Evolutionary conservation across 768 basidiomycete genomes (phyloP).

Genomic region (Pulveroboletus sp.): DNA sequence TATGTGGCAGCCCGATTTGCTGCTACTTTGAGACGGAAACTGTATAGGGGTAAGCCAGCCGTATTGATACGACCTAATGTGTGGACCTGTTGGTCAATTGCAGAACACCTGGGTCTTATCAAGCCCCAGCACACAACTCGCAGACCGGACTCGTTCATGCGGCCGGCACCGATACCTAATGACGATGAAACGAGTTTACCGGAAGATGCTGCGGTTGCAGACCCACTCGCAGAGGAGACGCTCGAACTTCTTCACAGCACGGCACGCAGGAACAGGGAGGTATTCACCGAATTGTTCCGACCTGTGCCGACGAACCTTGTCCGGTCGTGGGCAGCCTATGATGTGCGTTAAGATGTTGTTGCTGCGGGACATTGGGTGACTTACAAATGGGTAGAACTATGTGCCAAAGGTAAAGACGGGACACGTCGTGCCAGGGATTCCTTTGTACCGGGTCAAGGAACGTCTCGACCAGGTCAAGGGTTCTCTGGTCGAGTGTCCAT

Average conservation of each 20-base stretch:
- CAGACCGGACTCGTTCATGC: slow-evolving; percentile 59
- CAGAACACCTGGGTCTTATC: slow-evolving; percentile 87
- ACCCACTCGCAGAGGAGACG: slow-evolving; percentile 67
- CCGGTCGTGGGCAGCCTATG: slow-evolving; percentile 72
- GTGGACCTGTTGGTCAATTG: slow-evolving; percentile 6
- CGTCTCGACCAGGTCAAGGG: slow-evolving; percentile 67
- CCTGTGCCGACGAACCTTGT: slow-evolving; percentile 85
- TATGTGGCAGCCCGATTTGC: slow-evolving; percentile 79
- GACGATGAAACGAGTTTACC: slow-evolving; percentile 54
- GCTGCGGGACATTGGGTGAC: slow-evolving; percentile 2
- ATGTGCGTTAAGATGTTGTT: slow-evolving; percentile 40
- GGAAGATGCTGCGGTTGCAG: slow-evolving; percentile 67
- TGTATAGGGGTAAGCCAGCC: slow-evolving; percentile 63
- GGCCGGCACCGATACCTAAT: slow-evolving; percentile 67
- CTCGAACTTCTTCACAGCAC: slow-evolving; percentile 60
- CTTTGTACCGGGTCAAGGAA: slow-evolving; percentile 67
- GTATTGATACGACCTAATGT: neutral
- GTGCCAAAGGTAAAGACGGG: slow-evolving; percentile 74
- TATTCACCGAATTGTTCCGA: slow-evolving; percentile 83
- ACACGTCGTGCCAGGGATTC: slow-evolving; percentile 69
- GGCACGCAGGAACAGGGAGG: slow-evolving; percentile 74
- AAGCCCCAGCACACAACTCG: slow-evolving; percentile 54
- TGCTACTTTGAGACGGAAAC: slow-evolving; percentile 71
- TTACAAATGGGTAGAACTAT: slow-evolving; percentile 48
- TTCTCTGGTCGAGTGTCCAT: slow-evolving; percentile 68